A percentile compares a stretch with the other conserved stretches of the same genome.
Conservation (phyloP, 257 asterid species). For the Euphrasia confusa region DNA sequence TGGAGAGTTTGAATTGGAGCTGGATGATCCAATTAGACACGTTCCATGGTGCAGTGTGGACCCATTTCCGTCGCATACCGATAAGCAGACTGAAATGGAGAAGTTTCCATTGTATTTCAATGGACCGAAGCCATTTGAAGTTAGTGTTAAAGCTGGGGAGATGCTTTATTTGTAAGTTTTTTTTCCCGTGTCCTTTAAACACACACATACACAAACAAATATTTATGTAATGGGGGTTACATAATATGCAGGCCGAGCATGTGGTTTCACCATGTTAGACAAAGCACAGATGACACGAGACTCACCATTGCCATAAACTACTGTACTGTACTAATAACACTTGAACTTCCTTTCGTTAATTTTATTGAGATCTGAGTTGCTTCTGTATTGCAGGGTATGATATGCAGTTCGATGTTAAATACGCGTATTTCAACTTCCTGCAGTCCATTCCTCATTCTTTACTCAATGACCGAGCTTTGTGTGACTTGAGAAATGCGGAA, state of each 20-base stretch:
- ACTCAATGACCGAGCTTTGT: conserved; percentile 21
- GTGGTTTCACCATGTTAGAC: conserved; percentile 96
- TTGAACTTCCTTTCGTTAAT: conserved; percentile 2
- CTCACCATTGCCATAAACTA: conserved; percentile 82
- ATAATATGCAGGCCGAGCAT: conserved; percentile 80
- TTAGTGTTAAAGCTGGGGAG: conserved; percentile 80
- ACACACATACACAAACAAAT: background rate
- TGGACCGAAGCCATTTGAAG: conserved; percentile 88
- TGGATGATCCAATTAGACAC: conserved; percentile 49
- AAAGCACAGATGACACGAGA: conserved; percentile 56
- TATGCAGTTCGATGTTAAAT: conserved; percentile 82
- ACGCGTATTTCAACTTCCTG: conserved; percentile 88
- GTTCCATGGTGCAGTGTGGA: conserved; percentile 94
- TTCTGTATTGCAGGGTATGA: conserved; percentile 74
- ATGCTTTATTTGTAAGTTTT: conserved; percentile 81
- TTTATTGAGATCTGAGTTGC: conserved; percentile 8
- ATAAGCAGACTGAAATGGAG: conserved; percentile 39
- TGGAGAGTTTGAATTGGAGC: conserved; percentile 56
- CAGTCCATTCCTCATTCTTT: conserved; percentile 48
- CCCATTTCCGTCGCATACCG: conserved; percentile 62
- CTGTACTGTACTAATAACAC: conserved; percentile 35
- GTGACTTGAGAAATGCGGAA: conserved; percentile 16
- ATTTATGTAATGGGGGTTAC: background rate
- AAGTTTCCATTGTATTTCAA: conserved; percentile 68
- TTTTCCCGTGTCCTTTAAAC: background rate